phyloP scores from a whole-genome alignment of 768 basidiomycete species.

The Tulasnella calospora region DNA sequence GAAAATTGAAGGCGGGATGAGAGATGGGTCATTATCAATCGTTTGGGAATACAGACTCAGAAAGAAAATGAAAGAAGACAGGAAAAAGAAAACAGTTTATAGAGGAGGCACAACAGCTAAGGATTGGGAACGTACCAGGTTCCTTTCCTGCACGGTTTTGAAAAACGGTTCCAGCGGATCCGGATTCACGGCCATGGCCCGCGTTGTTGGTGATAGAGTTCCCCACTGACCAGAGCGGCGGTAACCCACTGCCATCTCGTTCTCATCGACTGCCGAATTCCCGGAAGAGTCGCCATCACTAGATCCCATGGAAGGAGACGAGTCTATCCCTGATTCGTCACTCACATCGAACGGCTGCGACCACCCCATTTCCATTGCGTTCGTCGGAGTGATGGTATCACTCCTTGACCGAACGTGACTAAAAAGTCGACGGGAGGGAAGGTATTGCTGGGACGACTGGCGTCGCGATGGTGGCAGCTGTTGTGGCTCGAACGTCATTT shows the following conservation, averaged over 20 bases:
- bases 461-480: background rate
- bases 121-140: conserved; percentile 28
- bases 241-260: background rate
- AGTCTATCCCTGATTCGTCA: background rate
- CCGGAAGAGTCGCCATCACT: conserved; percentile 6
- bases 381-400: conserved; percentile 22
- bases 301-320: background rate
- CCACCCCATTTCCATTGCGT: background rate
- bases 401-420: conserved; percentile 16
- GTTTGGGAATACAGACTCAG: background rate
- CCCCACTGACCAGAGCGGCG: conserved; percentile 26
- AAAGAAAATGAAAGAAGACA: background rate
- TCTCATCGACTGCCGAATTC: background rate
- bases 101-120: conserved; percentile 13
- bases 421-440: background rate
- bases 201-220: conserved; percentile 21
- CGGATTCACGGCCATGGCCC: conserved; percentile 16
- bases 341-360: background rate
- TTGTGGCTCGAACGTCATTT: background rate
- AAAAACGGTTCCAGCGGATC: conserved; percentile 31
- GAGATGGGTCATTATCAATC: background rate
- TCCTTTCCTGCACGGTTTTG: conserved; percentile 29
- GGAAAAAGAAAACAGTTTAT: background rate
- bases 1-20: conserved; percentile 22
- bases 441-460: conserved; percentile 15